Evolutionary conservation across 2,329 filamentous ascomycete species (phyloP), one percentile per base, ranked within the genome.

Genomic region (Thermothelomyces thermophilus): DNA sequence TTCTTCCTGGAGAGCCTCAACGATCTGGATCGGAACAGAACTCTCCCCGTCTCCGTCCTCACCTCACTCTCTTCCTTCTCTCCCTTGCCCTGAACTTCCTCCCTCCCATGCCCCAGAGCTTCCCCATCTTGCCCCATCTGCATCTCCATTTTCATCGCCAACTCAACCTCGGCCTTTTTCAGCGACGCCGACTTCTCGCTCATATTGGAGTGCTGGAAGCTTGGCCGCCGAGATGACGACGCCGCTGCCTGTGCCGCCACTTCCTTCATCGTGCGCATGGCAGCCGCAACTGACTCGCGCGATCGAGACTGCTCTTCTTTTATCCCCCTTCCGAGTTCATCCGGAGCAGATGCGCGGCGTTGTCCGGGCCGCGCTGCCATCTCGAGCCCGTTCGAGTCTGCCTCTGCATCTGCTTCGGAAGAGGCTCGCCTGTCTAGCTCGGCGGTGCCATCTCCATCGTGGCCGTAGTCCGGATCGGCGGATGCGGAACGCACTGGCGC

Each of bases 121-220:
- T 14, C 13, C 33, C 13, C 6, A 35, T 11, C 13, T 35, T n/a
- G 13, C 13, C 14, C 13, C 26, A 22, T 7, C 35, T 11, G 6
- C 19, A 26, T 6, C n/a, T 19, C 17, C 33, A 35, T 3, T 26
- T n/a, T n/a, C n/a, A n/a, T n/a, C n/a, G n/a, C n/a, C n/a, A n/a
- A n/a, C n/a, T n/a, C n/a, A n/a, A n/a, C n/a, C n/a, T 42, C 63
- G 7, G 65, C 62, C 26, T 63, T 65, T 19, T 64, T 60, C 11
- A 59, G 50, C 13, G 34, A 26, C 9, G 49, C 49, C 11, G 54
- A 52, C 10, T 41, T 9, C 31, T 51, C 50, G 26, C 39, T 48
- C 10, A 51, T 30, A 40, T 26, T 41, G 5, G 53, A 54, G 13
- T 26, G 37, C 41, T 52, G 50, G 16, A 51, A 16, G 35, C 52